Evolutionary conservation across 164 flowering plant genomes (phyloP), one percentile per base, ranked within the genome.

Genomic region (Buxus sempervirens): DNA sequence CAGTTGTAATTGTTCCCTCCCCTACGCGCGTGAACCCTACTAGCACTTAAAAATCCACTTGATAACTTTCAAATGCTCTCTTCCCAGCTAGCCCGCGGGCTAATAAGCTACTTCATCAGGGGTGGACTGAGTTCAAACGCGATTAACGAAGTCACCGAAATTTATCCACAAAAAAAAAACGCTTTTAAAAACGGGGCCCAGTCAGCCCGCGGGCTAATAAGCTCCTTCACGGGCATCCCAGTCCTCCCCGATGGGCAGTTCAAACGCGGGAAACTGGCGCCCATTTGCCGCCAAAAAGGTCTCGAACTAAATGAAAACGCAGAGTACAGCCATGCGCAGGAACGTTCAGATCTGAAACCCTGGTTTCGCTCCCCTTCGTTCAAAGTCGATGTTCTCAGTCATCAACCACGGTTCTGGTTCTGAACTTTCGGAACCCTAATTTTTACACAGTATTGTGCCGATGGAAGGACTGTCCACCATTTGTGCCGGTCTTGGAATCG

Each of bases 401-500:
- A 27, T 42, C 20, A 20, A 21, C 45, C 58, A 13, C 28, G 28
- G 18, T 69, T 51, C n/a, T n/a, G n/a, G n/a, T n/a, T n/a, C n/a
- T 69, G 27, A 20, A 59, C 23, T 22, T 28, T 32, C 18, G 19
- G 58, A 54, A 62, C 64, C 70, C 71, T 63, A 60, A 41, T 54
- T 36, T 38, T 13, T n/a, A 12, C 62, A 24, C 62, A 24, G 15
- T 59, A 23, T 45, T 18, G 66, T 69, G 60, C 22, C 25, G 20
- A 58, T 76, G 79, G 89, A 86, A 70, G 97, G 90, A 9, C 78
- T 93, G 54, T 87, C 96, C 0, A 63, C 51, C 48, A 84, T 90
- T 61, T 94, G 98, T 67, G 80, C 86, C 36, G 93, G 87, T 60
- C 84, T 93, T 0, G 97, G 97, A 4, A n/a, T 67, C 21, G 45